These are phyloP conservation scores for Penicillium soppii DNA, from an alignment of 495 filamentous ascomycete species.

Conservation along the genomic window DNA sequence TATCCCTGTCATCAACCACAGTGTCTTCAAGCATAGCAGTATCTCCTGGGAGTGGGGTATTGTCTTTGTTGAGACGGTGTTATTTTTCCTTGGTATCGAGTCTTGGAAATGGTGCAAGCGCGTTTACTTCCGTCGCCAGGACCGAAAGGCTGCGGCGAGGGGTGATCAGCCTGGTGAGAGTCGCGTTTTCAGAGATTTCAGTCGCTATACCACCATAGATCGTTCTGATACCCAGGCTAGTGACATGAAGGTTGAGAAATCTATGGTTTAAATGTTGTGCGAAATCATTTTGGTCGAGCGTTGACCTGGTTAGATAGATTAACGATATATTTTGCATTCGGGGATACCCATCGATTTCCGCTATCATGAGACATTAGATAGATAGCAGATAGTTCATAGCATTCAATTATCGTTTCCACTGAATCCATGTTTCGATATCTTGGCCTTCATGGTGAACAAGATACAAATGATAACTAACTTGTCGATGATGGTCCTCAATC, in stretches of 20 bases:
- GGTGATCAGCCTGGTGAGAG: slow-evolving; percentile 10
- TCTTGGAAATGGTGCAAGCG: slow-evolving; percentile 68
- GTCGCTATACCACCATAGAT: slow-evolving; percentile 39
- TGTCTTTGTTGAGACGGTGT: slow-evolving; percentile 53
- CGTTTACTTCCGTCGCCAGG: slow-evolving; percentile 43
- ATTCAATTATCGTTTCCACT: no score
- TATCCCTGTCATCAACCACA: slow-evolving; percentile 66
- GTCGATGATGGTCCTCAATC: no score
- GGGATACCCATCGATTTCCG: neutral
- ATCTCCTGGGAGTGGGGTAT: slow-evolving; percentile 75
- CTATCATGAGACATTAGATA: neutral
- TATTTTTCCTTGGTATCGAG: slow-evolving; percentile 67
- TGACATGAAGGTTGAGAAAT: slow-evolving; percentile 32
- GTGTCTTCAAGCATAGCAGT: slow-evolving; percentile 68
- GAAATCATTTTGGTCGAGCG: neutral
- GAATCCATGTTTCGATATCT: no score
- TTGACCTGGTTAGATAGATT: neutral
- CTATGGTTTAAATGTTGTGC: slow-evolving; percentile 27
- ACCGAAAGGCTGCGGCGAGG: slow-evolving; percentile 1
- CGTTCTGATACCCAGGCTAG: slow-evolving; percentile 37
- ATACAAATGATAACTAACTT: no score
- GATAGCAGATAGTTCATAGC: neutral
- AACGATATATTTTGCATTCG: neutral
- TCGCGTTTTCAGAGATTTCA: slow-evolving; percentile 29
- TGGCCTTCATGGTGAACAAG: no score